A percentile compares a stretch with the other conserved stretches of the same genome.
These are phyloP conservation scores for Pogostemon cablin DNA, from an alignment of 257 asterid genomes.

Conservation along the genomic window DNA sequence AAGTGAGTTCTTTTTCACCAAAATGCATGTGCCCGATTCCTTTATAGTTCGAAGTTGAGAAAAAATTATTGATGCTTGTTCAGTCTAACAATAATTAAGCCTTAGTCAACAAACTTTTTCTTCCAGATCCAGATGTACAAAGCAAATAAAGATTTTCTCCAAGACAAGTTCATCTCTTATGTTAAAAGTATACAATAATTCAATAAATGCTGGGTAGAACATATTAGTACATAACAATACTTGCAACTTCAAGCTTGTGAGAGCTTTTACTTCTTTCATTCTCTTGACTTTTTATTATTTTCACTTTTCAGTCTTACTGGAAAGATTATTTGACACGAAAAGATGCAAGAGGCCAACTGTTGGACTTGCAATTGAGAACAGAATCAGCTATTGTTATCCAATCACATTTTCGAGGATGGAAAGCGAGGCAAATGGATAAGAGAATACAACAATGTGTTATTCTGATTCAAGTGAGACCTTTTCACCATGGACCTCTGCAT, in stretches of 20 bases:
- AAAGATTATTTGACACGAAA: conserved; percentile 83
- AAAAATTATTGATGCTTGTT: background rate
- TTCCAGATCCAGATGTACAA: background rate
- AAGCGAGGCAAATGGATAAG: conserved; percentile 47
- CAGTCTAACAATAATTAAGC: background rate
- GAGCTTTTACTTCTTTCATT: conserved; percentile 20
- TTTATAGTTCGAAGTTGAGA: background rate
- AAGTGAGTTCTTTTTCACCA: conserved; percentile 47
- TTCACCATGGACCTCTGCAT: conserved; percentile 20
- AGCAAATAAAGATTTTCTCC: background rate
- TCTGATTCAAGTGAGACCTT: conserved; percentile 68
- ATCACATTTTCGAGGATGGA: conserved; percentile 71
- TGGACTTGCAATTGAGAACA: conserved; percentile 65
- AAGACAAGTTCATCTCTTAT: background rate
- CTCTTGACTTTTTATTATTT: conserved; percentile 11
- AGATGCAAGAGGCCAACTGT: conserved; percentile 59
- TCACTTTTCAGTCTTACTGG: conserved; percentile 67
- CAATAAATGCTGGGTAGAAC: background rate
- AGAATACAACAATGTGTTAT: conserved; percentile 50
- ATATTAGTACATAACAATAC: background rate
- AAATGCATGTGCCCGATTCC: background rate
- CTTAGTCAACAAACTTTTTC: conserved; percentile 1
- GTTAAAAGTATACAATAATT: background rate
- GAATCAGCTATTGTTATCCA: conserved; percentile 67
- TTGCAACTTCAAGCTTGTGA: conserved; percentile 15